Percentiles rank a stretch among this genome's conserved stretches.
These are phyloP conservation scores for Mycosphaerelloides madeirae DNA, from an alignment of 2,329 filamentous ascomycete genomes.

Conservation along the genomic window DNA sequence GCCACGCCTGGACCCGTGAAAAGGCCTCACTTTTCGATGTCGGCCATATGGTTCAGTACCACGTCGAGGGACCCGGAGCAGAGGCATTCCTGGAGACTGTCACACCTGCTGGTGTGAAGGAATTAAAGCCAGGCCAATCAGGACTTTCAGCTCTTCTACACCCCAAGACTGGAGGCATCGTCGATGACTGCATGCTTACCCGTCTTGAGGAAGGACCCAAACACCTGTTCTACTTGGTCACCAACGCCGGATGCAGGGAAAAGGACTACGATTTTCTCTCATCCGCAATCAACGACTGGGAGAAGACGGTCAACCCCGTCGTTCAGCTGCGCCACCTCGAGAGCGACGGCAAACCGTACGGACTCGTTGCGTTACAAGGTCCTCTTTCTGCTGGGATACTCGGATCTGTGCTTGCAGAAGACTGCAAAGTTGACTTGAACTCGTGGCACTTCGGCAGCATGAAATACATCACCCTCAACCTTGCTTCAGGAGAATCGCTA, in stretches of 20 bases:
- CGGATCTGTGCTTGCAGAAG: constrained; percentile 54
- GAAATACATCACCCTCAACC: constrained; percentile 59
- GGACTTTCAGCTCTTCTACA: constrained; percentile 82
- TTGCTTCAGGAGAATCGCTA: constrained; percentile 51
- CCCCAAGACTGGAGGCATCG: constrained; percentile 77
- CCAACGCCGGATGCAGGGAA: constrained; percentile 85
- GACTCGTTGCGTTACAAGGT: constrained; percentile 85
- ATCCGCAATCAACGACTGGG: constrained; percentile 61
- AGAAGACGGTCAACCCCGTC: constrained; percentile 45
- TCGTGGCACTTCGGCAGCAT: constrained; percentile 78
- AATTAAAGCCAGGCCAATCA: constrained; percentile 63
- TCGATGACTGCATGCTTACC: constrained; percentile 91
- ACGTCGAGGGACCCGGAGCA: constrained; percentile 74
- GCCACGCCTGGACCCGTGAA: constrained; percentile 82
- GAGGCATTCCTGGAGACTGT: constrained; percentile 76
- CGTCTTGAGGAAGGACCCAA: constrained; percentile 55
- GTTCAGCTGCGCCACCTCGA: constrained; percentile 30
- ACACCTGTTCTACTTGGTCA: constrained; percentile 79
- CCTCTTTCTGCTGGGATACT: constrained; percentile 70
- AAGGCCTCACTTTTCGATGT: constrained; percentile 94
- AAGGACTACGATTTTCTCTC: constrained; percentile 79
- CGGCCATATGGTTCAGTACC: constrained; percentile 89
- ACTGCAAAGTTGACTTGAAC: constrained; percentile 49
- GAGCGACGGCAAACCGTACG: constrained; percentile 55
- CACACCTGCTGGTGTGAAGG: constrained; percentile 68